Base-by-base conservation (phyloP, 1,284 basidiomycete species). In the Apiotrichum domesticum region DNA sequence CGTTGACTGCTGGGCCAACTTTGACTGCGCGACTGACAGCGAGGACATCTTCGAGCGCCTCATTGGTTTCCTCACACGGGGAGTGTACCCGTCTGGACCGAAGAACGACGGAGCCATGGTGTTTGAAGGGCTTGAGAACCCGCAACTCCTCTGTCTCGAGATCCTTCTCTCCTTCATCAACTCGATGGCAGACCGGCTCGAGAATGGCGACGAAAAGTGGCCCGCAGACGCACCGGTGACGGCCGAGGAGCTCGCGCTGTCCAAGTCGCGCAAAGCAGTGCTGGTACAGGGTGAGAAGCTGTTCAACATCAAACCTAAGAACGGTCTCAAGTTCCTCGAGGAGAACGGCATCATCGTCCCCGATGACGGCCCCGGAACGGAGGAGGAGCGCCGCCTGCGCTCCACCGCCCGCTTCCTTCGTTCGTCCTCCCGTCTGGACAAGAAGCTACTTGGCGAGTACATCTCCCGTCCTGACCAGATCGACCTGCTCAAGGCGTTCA, bases 241-340 rank as follows among this genome's bases (percentile, higher is more conserved):
- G 4, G 76, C 83, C 3, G 83, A 85, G 6, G 79, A 81, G 14
- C 81, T 98, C 35, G 78, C 84, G 43, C 80, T 82, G 52, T 82
- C 82, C 21, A 98, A 98, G 75, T 86, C 87, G 0, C 85, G 84
- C 68, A 99, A 99, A 77, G 86, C 87, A 45, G 79, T 94, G 10
- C 84, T 97, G 32, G 79, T 96, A 47, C 83, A 86, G 1, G 95
- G 92, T 7, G 90, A 92, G 1, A 79, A 85, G 0, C 84, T 86
- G 48, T 99, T 98, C 80, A 99, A 98, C 70, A 78, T 82, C n/a
- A 98, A 98, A 77, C 95, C 96, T 1, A 98, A 96, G 77, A 81
- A 83, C 44, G 96, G 94, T 0, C 75, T 98, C n/a, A 83, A 88
- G 4, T 94, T 90, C 76, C 79, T 96, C 40, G 89, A 94, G 72